Conservation (phyloP, 1,284 basidiomycete genomes). For the Thecaphora frezii region DNA sequence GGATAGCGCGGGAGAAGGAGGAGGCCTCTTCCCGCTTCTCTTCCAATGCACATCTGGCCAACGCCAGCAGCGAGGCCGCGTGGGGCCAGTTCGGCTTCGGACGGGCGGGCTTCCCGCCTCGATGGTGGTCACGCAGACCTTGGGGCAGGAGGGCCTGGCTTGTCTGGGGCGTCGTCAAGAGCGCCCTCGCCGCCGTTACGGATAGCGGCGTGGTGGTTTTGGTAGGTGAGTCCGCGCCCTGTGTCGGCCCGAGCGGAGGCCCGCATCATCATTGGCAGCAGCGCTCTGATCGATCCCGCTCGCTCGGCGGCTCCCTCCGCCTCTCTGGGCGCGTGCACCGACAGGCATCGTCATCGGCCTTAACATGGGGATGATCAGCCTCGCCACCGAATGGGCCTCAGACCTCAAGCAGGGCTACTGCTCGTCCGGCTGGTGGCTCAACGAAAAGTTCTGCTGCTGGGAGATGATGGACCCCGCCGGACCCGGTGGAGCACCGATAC, state of each 20-base stretch:
- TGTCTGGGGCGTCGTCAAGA: constrained; percentile 35
- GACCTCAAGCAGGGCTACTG: constrained; percentile 98
- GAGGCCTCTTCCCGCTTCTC: constrained; percentile 30
- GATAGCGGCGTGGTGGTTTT: constrained; percentile 55
- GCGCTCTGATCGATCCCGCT: too few species aligned
- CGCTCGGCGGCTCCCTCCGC: background rate
- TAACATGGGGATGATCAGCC: constrained; percentile 90
- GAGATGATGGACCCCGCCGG: constrained; percentile 63
- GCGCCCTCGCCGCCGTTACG: constrained; percentile 36
- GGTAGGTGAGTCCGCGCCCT: constrained; percentile 38
- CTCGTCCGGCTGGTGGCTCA: constrained; percentile 95
- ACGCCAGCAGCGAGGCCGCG: constrained; percentile 27
- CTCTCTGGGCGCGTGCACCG: background rate
- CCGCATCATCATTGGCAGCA: too few species aligned
- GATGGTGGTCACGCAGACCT: constrained; percentile 35
- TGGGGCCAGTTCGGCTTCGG: constrained; percentile 26
- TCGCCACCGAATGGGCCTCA: constrained; percentile 95
- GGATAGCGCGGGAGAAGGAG: constrained; percentile 40
- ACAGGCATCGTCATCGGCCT: constrained; percentile 86
- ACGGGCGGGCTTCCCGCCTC: constrained; percentile 26
- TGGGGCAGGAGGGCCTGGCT: constrained; percentile 38
- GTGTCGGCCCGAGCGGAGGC: too few species aligned
- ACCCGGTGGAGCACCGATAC: constrained; percentile 41
- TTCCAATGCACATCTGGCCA: constrained; percentile 38
- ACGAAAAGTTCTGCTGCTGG: constrained; percentile 97